Conservation (phyloP, 1,284 basidiomycete species). For the Melampsora larici-populina region DNA sequence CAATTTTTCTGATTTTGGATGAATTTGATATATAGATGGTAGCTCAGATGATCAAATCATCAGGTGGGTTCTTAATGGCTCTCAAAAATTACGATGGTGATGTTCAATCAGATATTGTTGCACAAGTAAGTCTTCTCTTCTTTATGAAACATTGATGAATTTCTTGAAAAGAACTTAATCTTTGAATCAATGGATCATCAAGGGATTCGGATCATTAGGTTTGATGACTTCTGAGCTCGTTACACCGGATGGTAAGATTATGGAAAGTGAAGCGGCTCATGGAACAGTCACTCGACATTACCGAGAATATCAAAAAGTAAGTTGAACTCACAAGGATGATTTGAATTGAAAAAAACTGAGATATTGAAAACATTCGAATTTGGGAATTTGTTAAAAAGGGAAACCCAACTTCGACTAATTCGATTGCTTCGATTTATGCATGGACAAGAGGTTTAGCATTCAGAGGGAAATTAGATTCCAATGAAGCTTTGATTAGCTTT, state of each 20-base stretch:
- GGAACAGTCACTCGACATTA: conserved; percentile 74
- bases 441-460: conserved; percentile 90
- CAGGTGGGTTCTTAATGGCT: conserved; percentile 96
- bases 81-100: conserved; percentile 97
- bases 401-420: conserved; percentile 46
- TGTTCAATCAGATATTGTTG: conserved; percentile 59
- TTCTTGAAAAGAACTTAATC: too few species aligned
- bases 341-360: too few species aligned
- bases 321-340: too few species aligned
- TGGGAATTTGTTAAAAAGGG: too few species aligned
- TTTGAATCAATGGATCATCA: not conserved
- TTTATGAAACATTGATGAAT: too few species aligned
- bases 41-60: conserved; percentile 92
- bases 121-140: conserved; percentile 27
- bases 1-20: not conserved
- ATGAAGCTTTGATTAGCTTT: conserved; percentile 71
- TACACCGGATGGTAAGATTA: conserved; percentile 86
- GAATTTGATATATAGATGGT: conserved; percentile 84
- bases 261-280: conserved; percentile 83
- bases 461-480: conserved; percentile 87
- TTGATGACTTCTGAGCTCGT: conserved; percentile 98
- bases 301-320: conserved; percentile 86
- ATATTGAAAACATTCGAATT: too few species aligned
- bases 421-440: conserved; percentile 70
- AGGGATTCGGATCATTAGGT: conserved; percentile 56